Conservation (phyloP, 2,329 filamentous ascomycete genomes). For the Cryphonectria japonica region DNA sequence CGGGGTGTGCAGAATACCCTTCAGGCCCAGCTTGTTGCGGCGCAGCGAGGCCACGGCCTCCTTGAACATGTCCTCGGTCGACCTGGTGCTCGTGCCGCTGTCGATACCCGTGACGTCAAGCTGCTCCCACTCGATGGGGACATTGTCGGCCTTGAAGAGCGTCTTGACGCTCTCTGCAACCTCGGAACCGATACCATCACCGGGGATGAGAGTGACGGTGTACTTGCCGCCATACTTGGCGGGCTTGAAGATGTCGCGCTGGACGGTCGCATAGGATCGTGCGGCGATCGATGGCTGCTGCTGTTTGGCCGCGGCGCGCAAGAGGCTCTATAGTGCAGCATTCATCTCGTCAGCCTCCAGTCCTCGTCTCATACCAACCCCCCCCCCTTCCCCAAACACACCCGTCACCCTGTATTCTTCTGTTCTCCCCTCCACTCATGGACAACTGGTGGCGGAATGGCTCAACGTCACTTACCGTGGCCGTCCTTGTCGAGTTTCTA, state of each 20-base stretch:
- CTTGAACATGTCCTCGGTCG: conserved; percentile 89
- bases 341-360: conserved; percentile 13
- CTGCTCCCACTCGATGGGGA: conserved; percentile 96
- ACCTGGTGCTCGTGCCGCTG: conserved; percentile 69
- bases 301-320: conserved; percentile 51
- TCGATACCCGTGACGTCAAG: conserved; percentile 93
- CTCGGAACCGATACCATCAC: conserved; percentile 98
- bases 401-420: background rate
- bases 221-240: conserved; percentile 99
- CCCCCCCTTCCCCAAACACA: no score
- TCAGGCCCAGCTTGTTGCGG: conserved; percentile 98
- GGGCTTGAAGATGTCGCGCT: conserved; percentile 97
- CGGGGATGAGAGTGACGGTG: conserved; percentile 97
- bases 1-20: conserved; percentile 98
- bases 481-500: conserved; percentile 59
- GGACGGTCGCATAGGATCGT: conserved; percentile 76
- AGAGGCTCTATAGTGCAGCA: conserved; percentile 50
- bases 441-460: no score
- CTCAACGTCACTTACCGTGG: conserved; percentile 54
- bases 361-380: background rate
- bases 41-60: conserved; percentile 94
- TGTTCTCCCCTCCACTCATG: no score
- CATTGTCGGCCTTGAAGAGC: conserved; percentile 97
- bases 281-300: conserved; percentile 47
- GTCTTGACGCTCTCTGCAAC: conserved; percentile 96